These are phyloP conservation scores for Fraxinus anomala DNA, from an alignment of 257 asterid genomes.

Conservation along the genomic window DNA sequence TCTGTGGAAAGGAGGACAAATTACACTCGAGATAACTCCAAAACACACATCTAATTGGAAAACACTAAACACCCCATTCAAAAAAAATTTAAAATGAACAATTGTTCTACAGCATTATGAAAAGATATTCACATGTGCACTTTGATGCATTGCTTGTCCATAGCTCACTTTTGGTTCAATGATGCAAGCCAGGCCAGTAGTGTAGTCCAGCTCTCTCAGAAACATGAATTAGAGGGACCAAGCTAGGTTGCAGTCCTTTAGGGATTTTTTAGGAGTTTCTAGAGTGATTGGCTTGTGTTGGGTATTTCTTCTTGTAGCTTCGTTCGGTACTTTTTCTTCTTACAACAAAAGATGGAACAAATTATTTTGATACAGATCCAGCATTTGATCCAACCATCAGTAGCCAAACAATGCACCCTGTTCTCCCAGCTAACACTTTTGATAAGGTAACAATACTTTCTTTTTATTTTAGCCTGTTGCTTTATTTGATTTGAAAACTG, in stretches of 20 bases:
- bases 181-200: neutral
- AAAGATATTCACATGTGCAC: neutral
- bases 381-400: conserved; percentile 44
- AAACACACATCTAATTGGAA: too few species aligned
- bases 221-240: neutral
- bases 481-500: conserved; percentile 9
- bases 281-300: neutral
- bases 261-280: neutral
- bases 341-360: conserved; percentile 19
- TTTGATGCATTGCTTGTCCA: neutral
- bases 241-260: neutral
- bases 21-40: too few species aligned
- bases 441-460: conserved; percentile 49
- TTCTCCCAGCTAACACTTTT: conserved; percentile 30
- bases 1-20: neutral
- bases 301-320: neutral
- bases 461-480: conserved; percentile 1
- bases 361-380: conserved; percentile 46
- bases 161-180: neutral
- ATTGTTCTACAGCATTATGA: neutral
- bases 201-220: neutral
- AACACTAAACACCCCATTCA: neutral
- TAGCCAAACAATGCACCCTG: conserved; percentile 48
- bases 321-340: neutral
- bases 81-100: neutral